phyloP scores from a whole-genome alignment of 306 rosid species.

The Acacia acuminata region DNA sequence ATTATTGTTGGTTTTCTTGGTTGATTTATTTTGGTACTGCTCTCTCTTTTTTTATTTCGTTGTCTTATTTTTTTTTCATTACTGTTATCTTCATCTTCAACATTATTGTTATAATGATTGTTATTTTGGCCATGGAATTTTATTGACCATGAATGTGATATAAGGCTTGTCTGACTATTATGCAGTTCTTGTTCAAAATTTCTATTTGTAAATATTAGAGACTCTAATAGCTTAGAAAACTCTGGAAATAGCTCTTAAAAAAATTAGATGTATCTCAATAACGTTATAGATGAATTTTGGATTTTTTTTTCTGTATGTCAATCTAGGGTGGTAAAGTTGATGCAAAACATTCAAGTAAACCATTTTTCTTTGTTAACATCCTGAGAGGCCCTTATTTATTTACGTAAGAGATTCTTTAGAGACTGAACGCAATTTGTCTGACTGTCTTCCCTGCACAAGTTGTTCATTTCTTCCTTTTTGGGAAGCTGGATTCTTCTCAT shows the following conservation, averaged over 20 bases:
- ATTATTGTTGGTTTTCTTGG: slow-evolving; percentile 71
- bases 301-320: not conserved
- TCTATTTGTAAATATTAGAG: not conserved
- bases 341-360: too few species aligned
- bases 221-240: not conserved
- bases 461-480: too few species aligned
- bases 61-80: slow-evolving; percentile 15
- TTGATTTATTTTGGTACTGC: slow-evolving; percentile 78
- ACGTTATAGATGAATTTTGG: not conserved
- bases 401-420: too few species aligned
- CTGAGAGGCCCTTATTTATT: too few species aligned
- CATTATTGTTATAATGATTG: not conserved
- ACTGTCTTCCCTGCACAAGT: too few species aligned
- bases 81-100: not conserved
- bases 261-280: not conserved
- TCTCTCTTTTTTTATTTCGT: slow-evolving; percentile 18
- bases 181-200: not conserved
- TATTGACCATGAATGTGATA: not conserved
- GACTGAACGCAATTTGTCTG: too few species aligned
- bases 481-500: too few species aligned
- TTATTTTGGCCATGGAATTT: not conserved
- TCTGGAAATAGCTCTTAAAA: not conserved
- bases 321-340: not conserved
- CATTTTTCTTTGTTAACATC: too few species aligned
- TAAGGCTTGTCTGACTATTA: too few species aligned